Conservation (phyloP, 805 yeast genomes). For the Candida lessepsii region DNA sequence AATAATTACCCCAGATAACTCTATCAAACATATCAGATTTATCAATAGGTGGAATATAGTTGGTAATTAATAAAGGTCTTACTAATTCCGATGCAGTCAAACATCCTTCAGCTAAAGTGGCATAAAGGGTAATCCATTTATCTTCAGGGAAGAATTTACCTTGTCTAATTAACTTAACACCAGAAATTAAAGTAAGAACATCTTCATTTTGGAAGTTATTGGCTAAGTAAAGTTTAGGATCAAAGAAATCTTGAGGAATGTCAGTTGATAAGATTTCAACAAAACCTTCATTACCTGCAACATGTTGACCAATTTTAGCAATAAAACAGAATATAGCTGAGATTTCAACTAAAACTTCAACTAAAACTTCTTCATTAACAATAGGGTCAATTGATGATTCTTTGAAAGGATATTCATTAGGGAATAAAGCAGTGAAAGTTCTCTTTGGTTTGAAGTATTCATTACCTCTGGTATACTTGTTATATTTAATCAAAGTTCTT, state of each 20-base stretch:
- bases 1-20: slow-evolving; percentile 65
- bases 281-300: slow-evolving; percentile 45
- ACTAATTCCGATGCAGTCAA: slow-evolving; percentile 54
- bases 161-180: slow-evolving; percentile 50
- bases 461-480: slow-evolving; percentile 47
- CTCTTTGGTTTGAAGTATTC: slow-evolving; percentile 57
- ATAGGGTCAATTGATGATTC: slow-evolving; percentile 70
- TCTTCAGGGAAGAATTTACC: slow-evolving; percentile 62
- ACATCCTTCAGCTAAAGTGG: slow-evolving; percentile 55
- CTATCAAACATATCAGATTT: slow-evolving; percentile 55
- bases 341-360: slow-evolving; percentile 71
- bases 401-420: slow-evolving; percentile 60
- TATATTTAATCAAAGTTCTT: slow-evolving; percentile 49
- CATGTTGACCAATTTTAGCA: slow-evolving; percentile 46
- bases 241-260: slow-evolving; percentile 30
- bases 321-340: slow-evolving; percentile 58
- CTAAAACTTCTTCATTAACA: slow-evolving; percentile 64
- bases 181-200: slow-evolving; percentile 41
- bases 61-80: slow-evolving; percentile 46
- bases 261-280: slow-evolving; percentile 34
- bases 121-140: slow-evolving; percentile 71
- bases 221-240: slow-evolving; percentile 41
- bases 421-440: slow-evolving; percentile 68
- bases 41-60: slow-evolving; percentile 52
- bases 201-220: slow-evolving; percentile 45